phyloP scores from a whole-genome alignment of 1,284 basidiomycete species.

The Ceratobasidium theobromae region DNA sequence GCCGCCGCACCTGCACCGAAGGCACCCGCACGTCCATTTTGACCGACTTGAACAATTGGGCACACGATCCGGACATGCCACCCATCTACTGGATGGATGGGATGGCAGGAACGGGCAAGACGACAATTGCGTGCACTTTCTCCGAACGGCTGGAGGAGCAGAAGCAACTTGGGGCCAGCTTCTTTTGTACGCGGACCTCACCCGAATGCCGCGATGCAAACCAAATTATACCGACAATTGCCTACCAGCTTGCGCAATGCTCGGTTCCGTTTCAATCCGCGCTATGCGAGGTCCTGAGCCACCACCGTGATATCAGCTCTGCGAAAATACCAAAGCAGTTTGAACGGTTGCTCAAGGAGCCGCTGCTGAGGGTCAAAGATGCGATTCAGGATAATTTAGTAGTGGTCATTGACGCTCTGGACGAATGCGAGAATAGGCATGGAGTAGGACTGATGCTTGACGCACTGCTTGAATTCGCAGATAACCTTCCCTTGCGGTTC shows the following conservation, averaged over 20 bases:
- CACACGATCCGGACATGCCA: background rate
- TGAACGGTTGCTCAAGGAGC: background rate
- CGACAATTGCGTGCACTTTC: too few relatives aligned
- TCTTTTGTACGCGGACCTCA: too few relatives aligned
- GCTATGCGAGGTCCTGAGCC: background rate
- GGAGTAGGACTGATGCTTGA: background rate
- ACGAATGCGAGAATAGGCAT: background rate
- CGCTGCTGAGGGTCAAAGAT: background rate
- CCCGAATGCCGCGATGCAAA: too few relatives aligned
- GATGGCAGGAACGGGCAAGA: background rate
- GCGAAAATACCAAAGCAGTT: background rate
- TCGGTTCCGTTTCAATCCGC: too few relatives aligned
- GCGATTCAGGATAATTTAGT: background rate
- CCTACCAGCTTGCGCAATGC: too few relatives aligned
- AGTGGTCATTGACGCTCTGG: background rate
- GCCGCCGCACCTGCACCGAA: background rate
- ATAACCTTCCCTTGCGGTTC: background rate
- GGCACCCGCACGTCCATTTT: background rate
- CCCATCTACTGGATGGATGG: constrained; percentile 5
- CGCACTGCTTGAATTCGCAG: background rate
- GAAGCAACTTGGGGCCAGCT: too few relatives aligned
- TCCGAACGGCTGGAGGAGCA: too few relatives aligned
- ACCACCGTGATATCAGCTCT: too few relatives aligned
- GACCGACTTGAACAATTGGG: background rate
- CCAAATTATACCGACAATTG: too few relatives aligned